phyloP scores from a whole-genome alignment of 805 yeast genomes.

The Hanseniaspora lindneri region DNA sequence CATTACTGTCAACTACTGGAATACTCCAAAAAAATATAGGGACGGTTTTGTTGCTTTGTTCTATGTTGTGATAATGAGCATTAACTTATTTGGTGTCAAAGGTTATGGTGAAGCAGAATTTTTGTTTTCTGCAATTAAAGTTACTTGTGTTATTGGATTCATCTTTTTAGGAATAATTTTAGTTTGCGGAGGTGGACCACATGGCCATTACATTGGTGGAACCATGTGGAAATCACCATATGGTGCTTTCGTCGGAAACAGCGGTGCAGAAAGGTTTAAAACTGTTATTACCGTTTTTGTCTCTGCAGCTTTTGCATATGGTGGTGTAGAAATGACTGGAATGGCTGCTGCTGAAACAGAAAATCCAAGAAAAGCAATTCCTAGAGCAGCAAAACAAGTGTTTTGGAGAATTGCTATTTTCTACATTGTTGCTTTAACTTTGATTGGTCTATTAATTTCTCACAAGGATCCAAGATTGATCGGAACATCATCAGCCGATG shows the following conservation, averaged over 20 bases:
- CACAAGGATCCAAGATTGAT: neutral
- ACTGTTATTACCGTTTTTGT: neutral
- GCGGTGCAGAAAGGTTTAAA: neutral
- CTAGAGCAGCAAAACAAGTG: neutral
- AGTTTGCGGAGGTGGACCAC: neutral
- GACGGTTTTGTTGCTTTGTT: neutral
- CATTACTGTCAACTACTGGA: neutral
- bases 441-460: neutral
- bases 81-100: neutral
- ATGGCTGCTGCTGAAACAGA: neutral
- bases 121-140: neutral
- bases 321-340: neutral
- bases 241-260: neutral
- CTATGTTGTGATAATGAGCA: neutral
- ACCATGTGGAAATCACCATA: neutral
- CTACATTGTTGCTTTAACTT: neutral
- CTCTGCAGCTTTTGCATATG: neutral
- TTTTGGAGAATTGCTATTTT: neutral
- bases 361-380: neutral
- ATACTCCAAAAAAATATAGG: neutral
- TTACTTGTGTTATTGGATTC: neutral
- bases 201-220: neutral
- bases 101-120: neutral
- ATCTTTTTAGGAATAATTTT: neutral
- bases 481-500: neutral